Base-by-base conservation (phyloP, 352 stramenopile genomes). In the Pythium periplocum region DNA sequence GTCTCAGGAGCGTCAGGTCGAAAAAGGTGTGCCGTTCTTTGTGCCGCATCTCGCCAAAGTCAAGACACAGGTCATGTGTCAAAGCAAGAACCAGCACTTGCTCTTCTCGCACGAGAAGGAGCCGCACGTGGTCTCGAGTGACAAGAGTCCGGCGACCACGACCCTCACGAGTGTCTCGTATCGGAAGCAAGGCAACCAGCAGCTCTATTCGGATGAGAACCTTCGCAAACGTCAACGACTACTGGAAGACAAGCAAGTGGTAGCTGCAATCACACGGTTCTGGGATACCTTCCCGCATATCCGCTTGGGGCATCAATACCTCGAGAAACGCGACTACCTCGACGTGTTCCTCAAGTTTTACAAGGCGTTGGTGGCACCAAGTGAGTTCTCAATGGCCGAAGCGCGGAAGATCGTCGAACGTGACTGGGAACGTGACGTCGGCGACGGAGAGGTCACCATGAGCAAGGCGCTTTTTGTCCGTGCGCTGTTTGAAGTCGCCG, bases 331-430 rank as follows among this genome's bases (percentile, higher is more conserved):
- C 6, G 78, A 92, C 52, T 92, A 90, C 52, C 53, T 86, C 3
- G 76, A 90, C 46, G 78, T 92, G 31, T 90, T 92, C 56, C 73
- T 87, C 51, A 92, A 92, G 54, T 79, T 89, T 33, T 92, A 80
- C 70, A 92, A 92, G 62, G 81, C 81, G 4, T 58, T 92, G 31
- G 81, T 90, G 26, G 37, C 75, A 4, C 81, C 81, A 0, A 80
- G 70, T 26, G 81, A 77, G 63, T 90, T 92, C 50, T 85, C 81
- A 1, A 75, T 92, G 43, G 71, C 61, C 0, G 81, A 92, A 57
- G 81, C 81, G 2, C 56, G 70, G 30, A 67, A 63, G n/a, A 88
- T 92, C 46, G 81, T 90, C 34, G 81, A 87, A 55, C 83, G 83
- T 38, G 81, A 92, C 62, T 92, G 81, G 81, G 62, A 70, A 6